These are phyloP conservation scores for Theobroma cacao DNA, from an alignment of 345 rosid genomes.

Conservation along the genomic window DNA sequence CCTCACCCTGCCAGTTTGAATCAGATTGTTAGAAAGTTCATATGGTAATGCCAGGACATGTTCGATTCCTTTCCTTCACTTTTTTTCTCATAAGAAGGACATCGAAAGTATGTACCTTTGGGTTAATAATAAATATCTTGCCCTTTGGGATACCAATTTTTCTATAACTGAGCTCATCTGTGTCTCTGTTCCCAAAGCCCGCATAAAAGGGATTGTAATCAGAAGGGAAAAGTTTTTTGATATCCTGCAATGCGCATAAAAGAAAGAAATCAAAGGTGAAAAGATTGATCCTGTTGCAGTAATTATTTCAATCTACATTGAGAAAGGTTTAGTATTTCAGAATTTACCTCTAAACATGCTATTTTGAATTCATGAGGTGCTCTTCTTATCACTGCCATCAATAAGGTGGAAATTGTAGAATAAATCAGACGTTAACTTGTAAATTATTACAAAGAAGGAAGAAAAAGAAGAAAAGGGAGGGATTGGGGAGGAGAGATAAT, in stretches of 20 bases:
- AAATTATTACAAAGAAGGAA: not conserved
- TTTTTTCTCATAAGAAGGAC: not conserved
- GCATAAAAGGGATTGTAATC: constrained; percentile 94
- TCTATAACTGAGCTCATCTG: constrained; percentile 85
- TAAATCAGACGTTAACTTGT: constrained; percentile 5
- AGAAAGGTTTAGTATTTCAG: not conserved
- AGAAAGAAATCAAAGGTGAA: not conserved
- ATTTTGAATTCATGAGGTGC: constrained; percentile 97
- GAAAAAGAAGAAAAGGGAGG: not conserved
- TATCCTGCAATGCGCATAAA: constrained; percentile 50
- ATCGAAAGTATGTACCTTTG: constrained; percentile 49
- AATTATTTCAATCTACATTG: not conserved
- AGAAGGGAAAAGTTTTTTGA: constrained; percentile 76
- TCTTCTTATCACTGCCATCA: constrained; percentile 74
- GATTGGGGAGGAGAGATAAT: not conserved
- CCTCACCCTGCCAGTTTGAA: constrained; percentile 66
- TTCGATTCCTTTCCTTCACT: not conserved
- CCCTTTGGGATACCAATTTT: constrained; percentile 94
- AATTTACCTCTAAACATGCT: constrained; percentile 80
- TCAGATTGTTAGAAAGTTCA: not conserved
- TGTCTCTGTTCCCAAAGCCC: constrained; percentile 91
- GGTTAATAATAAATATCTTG: constrained; percentile 87
- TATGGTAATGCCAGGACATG: not conserved
- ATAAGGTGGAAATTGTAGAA: not conserved
- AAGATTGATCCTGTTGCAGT: not conserved